Evolutionary conservation across 1,284 basidiomycete species (phyloP).

Genomic region (Irpex lacteus): DNA sequence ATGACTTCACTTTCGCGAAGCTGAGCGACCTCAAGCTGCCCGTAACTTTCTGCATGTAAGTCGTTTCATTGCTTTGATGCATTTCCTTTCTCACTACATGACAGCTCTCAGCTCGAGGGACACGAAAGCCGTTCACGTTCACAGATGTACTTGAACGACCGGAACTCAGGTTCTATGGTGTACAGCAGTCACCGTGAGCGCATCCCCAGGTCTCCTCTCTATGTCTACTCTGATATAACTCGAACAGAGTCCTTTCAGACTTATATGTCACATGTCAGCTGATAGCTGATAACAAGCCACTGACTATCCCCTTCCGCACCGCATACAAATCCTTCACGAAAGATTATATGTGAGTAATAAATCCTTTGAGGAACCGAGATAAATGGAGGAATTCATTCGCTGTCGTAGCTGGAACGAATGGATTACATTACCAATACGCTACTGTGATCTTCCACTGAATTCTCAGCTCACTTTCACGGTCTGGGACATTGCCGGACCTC

Average conservation of each 20-base stretch:
- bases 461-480: constrained; percentile 93
- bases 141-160: constrained; percentile 78
- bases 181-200: constrained; percentile 70
- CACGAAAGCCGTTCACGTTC: constrained; percentile 64
- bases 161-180: constrained; percentile 75
- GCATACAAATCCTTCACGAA: constrained; percentile 91
- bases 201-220: constrained; percentile 14
- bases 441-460: constrained; percentile 85
- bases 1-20: constrained; percentile 89
- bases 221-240: neutral
- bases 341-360: constrained; percentile 62
- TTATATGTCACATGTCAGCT: constrained; percentile 92
- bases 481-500: constrained; percentile 87
- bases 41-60: constrained; percentile 86
- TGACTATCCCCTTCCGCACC: constrained; percentile 89
- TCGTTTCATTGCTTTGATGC: neutral
- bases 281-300: constrained; percentile 88
- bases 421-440: constrained; percentile 87
- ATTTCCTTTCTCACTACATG: neutral
- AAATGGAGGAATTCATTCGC: constrained; percentile 5
- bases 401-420: constrained; percentile 92
- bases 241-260: constrained; percentile 73
- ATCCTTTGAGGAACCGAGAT: neutral
- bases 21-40: constrained; percentile 84
- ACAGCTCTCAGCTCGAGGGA: constrained; percentile 82